Evolutionary conservation across 352 stramenopile genomes (phyloP), one percentile per base, ranked within the genome.

Genomic region (Pythium sukuiense): DNA sequence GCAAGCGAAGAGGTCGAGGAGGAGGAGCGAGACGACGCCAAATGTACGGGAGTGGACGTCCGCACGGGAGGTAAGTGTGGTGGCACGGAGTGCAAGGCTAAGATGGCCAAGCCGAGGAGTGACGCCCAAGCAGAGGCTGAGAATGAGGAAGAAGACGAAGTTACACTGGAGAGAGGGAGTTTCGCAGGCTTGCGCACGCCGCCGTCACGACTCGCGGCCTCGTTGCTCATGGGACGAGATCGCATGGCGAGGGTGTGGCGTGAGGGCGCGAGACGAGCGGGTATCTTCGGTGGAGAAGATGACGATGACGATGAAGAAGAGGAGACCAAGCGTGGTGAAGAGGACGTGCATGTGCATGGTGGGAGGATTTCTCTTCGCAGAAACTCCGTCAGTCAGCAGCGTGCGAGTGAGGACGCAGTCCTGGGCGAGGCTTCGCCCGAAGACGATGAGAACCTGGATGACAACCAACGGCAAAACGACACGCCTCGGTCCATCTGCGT

Each of bases 401-500:
- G 30, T 30, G 14, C 6, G n/a, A 56, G 30, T 37, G 12, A 49
- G 6, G 35, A 20, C 20, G 18, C 45, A 29, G 45, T 24, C 7
- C 0, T 12, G 45, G 16, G 18, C 20, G 45, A 52, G 45, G 20
- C 20, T 2, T 20, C 45, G 2, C 45, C 45, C 1, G 45, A 60
- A 43, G 18, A 45, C 18, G 20, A 49, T 16, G 16, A 33, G n/a
- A 18, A 18, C 20, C 6, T 11, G 27, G 33, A 50, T 24, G 35
- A 35, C 73, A 24, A 71, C 56, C 9, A 68, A 73, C 37, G 59
- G 49, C 8, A 41, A 3, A 29, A 32, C 48, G 32, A 58, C 20
- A 35, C 32, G 33, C 18, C 24, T 45, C 76, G 41, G 27, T 52
- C n/a, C 12, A 24, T 20, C 30, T 75, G 39, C 58, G 75, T 48